phyloP scores from a whole-genome alignment of 345 rosid genomes.

The Kernera saxatilis region DNA sequence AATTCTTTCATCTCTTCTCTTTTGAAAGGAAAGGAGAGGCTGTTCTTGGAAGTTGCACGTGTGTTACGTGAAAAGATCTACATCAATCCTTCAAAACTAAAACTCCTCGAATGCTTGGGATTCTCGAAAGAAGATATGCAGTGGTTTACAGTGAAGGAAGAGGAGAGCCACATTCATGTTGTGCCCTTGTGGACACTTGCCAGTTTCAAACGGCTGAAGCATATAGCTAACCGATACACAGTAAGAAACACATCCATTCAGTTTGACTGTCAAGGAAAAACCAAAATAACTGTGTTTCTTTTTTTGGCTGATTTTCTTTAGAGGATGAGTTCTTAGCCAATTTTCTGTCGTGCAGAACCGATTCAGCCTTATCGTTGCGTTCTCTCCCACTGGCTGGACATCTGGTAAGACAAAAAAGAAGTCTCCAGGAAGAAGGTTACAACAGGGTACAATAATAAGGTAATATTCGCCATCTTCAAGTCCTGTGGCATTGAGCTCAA shows the following conservation, averaged over 20 bases:
- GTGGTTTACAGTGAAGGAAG: conserved; percentile 80
- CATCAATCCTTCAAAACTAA: conserved; percentile 65
- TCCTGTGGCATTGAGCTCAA: neutral
- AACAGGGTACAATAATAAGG: conserved; percentile 97
- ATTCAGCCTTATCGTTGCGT: conserved; percentile 77
- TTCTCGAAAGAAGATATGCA: conserved; percentile 75
- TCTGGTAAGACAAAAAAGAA: conserved; percentile 85
- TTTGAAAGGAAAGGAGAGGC: conserved; percentile 75
- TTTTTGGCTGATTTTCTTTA: neutral
- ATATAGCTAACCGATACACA: conserved; percentile 64
- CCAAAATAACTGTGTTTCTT: no score
- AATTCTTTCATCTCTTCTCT: neutral
- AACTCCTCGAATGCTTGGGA: conserved; percentile 66
- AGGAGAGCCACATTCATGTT: conserved; percentile 86
- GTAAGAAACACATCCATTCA: conserved; percentile 38
- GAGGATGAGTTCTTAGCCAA: neutral
- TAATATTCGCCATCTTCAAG: conserved; percentile 12
- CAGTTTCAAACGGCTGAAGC: conserved; percentile 87
- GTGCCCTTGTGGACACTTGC: conserved; percentile 98
- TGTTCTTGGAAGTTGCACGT: conserved; percentile 90
- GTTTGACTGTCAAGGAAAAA: neutral
- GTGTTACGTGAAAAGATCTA: conserved; percentile 62
- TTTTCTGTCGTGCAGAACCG: conserved; percentile 42
- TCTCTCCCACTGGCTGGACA: conserved; percentile 96
- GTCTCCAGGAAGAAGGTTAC: conserved; percentile 78